Evolutionary conservation across 208 protist species (phyloP).

Genomic region (Leishmania mexicana): DNA sequence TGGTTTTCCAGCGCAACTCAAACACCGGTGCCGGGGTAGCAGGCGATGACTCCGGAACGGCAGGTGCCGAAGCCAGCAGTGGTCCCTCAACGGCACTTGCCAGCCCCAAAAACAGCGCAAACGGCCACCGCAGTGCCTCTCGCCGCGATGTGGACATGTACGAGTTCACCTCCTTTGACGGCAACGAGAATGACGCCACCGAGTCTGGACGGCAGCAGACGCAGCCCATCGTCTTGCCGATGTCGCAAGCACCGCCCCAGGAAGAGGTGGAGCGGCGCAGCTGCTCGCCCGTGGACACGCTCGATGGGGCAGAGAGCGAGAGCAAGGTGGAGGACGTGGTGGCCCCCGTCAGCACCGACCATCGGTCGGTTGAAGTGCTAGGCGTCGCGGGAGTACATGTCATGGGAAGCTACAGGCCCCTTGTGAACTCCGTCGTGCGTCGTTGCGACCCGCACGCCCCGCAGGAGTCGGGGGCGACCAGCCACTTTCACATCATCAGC

Average conservation of each 20-base stretch:
- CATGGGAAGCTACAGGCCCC: slow-evolving; percentile 35
- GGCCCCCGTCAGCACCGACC: background rate
- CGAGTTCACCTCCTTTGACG: slow-evolving; percentile 11
- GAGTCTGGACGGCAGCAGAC: background rate
- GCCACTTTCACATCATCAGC: slow-evolving; percentile 18
- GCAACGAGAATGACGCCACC: slow-evolving; percentile 5
- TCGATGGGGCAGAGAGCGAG: slow-evolving; percentile 31
- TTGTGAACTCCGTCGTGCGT: slow-evolving; percentile 30
- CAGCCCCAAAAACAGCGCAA: background rate
- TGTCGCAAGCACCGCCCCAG: background rate
- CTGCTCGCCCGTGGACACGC: slow-evolving; percentile 30
- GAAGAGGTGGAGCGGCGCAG: slow-evolving; percentile 5
- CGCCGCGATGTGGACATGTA: background rate
- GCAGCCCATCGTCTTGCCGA: background rate
- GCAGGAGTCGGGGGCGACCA: slow-evolving; percentile 3
- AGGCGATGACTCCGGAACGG: slow-evolving; percentile 9
- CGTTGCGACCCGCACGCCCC: slow-evolving; percentile 13
- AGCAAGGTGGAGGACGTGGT: slow-evolving; percentile 15
- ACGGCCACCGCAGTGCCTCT: background rate
- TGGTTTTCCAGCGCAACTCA: background rate
- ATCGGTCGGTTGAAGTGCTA: slow-evolving; percentile 11
- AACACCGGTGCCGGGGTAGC: background rate
- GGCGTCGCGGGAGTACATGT: slow-evolving; percentile 22
- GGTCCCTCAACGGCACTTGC: background rate
- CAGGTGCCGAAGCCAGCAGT: slow-evolving; percentile 2